phyloP scores from a whole-genome alignment of 2,329 filamentous ascomycete species.

The Amylocarpus encephaloides region DNA sequence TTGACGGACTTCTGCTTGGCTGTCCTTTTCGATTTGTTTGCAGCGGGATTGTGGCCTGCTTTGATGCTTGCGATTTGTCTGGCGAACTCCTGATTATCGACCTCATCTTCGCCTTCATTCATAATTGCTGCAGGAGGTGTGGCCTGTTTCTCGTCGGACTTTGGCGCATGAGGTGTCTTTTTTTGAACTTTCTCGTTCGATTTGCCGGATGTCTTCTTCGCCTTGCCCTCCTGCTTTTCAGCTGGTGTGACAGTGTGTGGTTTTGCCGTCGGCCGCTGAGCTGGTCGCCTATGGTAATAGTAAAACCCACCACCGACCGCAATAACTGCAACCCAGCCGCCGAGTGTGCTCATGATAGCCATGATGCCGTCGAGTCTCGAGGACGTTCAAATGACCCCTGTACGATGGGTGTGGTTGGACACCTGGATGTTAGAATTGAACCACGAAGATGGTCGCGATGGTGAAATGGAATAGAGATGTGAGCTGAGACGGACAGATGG shows the following conservation, averaged over 20 bases:
- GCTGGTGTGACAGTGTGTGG: conserved; percentile 21
- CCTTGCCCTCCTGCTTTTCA: conserved; percentile 21
- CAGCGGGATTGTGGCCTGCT: conserved; percentile 51
- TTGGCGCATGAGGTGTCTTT: conserved; percentile 18
- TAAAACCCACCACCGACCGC: conserved; percentile 28
- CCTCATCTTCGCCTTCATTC: conserved; percentile 40
- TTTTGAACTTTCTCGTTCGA: conserved; percentile 17
- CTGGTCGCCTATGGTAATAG: conserved; percentile 15
- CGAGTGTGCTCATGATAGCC: conserved; percentile 30
- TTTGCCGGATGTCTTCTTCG: conserved; percentile 23
- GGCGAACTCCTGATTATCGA: conserved; percentile 71
- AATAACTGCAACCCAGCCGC: conserved; percentile 34
- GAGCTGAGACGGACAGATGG: not conserved
- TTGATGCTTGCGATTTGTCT: conserved; percentile 65
- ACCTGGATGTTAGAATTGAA: not conserved
- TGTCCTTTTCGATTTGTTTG: conserved; percentile 45
- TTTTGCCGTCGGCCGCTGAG: conserved; percentile 9
- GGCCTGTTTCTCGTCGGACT: conserved; percentile 3
- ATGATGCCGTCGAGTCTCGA: conserved; percentile 9
- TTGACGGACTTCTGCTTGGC: conserved; percentile 54
- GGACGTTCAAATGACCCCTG: no score
- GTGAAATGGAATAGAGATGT: not conserved
- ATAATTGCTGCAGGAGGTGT: conserved; percentile 7
- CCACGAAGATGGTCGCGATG: not conserved
- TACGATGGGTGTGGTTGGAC: no score